These are phyloP conservation scores for Trichaptum fuscoviolaceum DNA, from an alignment of 768 basidiomycete genomes.

Conservation along the genomic window DNA sequence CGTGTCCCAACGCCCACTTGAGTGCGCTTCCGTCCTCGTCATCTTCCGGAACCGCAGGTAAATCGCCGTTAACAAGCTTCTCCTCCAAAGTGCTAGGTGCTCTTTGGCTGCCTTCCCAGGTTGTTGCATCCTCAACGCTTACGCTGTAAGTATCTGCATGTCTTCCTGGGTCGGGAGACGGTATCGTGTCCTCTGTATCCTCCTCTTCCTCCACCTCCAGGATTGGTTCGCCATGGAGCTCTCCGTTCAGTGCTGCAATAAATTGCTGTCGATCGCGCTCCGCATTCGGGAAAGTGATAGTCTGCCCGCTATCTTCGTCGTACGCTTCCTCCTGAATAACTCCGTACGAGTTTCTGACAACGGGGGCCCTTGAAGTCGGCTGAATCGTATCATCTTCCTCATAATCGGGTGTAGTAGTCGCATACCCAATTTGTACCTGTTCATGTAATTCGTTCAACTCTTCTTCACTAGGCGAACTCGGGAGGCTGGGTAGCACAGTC, in stretches of 20 bases:
- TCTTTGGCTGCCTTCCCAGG: slow-evolving; percentile 48
- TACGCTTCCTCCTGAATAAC: not conserved
- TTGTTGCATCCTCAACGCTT: slow-evolving; percentile 41
- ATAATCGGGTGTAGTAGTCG: slow-evolving; percentile 25
- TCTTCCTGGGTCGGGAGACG: slow-evolving; percentile 45
- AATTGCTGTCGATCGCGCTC: not conserved
- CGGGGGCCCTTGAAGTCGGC: slow-evolving; percentile 16
- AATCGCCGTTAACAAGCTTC: slow-evolving; percentile 47
- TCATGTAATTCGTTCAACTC: slow-evolving; percentile 31
- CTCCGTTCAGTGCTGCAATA: not conserved
- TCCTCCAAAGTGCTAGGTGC: slow-evolving; percentile 38
- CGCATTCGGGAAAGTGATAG: not conserved
- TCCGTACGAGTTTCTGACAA: not conserved
- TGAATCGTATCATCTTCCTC: slow-evolving; percentile 64
- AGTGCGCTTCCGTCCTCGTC: slow-evolving; percentile 33
- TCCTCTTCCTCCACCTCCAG: slow-evolving; percentile 49
- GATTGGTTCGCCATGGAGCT: not conserved
- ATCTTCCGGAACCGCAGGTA: slow-evolving; percentile 41
- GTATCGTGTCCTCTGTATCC: slow-evolving; percentile 50
- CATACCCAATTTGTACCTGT: slow-evolving; percentile 26
- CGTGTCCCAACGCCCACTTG: slow-evolving; percentile 60
- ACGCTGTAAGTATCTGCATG: slow-evolving; percentile 30
- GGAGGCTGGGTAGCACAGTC: not conserved
- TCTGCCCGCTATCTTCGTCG: not conserved
- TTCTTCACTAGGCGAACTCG: slow-evolving; percentile 27